These are phyloP conservation scores for Colletotrichum orbiculare DNA, from an alignment of 2,329 filamentous ascomycete genomes.

Conservation along the genomic window DNA sequence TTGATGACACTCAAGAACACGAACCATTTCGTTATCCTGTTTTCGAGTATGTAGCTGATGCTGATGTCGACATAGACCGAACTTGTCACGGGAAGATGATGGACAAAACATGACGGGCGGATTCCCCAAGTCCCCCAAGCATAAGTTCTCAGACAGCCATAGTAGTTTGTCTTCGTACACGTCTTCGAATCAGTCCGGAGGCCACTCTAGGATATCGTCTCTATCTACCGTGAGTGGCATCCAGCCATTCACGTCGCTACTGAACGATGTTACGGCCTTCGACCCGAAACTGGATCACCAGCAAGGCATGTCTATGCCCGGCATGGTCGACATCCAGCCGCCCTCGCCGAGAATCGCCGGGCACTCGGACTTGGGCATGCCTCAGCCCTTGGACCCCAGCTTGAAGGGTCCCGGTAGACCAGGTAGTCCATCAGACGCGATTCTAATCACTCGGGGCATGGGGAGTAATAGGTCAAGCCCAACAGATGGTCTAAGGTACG, in stretches of 20 bases:
- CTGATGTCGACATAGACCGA: constrained; percentile 39
- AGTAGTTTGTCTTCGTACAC: constrained; percentile 64
- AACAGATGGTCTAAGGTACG: constrained; percentile 36
- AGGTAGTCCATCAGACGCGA: constrained; percentile 41
- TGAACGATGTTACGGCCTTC: constrained; percentile 51
- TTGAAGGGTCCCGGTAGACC: constrained; percentile 34
- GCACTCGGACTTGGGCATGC: constrained; percentile 9
- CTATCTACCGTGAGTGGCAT: constrained; percentile 61
- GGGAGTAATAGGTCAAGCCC: constrained; percentile 38
- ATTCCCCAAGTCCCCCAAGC: constrained; percentile 41
- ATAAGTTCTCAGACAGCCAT: constrained; percentile 62
- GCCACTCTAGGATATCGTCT: constrained; percentile 65
- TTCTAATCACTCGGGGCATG: constrained; percentile 39
- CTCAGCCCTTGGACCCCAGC: constrained; percentile 20
- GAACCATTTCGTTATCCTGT: not conserved
- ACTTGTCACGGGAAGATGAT: constrained; percentile 35
- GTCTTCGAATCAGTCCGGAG: constrained; percentile 56
- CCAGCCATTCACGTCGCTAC: constrained; percentile 47
- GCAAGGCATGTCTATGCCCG: constrained; percentile 33
- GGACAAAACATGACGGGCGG: constrained; percentile 35
- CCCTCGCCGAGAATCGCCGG: constrained; percentile 40
- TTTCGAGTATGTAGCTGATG: constrained; percentile 28
- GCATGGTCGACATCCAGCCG: constrained; percentile 37
- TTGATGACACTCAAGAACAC: too few relatives aligned
- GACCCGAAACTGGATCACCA: constrained; percentile 48